Percentiles rank a stretch among this genome's conserved stretches.
Evolutionary conservation across 2,329 filamentous ascomycete genomes (phyloP).

Genomic region (Fusarium sororula): DNA sequence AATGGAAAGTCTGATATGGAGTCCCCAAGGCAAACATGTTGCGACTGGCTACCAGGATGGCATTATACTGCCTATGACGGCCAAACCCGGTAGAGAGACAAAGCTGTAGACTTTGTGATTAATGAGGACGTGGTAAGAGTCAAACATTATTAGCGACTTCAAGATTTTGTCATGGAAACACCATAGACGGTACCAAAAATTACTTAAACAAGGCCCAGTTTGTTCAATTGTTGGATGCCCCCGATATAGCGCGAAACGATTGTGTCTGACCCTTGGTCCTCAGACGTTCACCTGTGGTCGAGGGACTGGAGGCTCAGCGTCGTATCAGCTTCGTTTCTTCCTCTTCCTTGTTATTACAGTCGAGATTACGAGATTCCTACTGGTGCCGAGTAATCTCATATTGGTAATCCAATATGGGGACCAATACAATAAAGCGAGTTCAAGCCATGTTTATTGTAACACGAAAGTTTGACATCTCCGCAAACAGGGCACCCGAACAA

Average conservation of each 20-base stretch:
- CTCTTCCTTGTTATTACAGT: neutral
- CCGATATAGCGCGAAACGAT: too few relatives aligned
- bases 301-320: neutral
- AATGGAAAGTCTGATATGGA: conserved; percentile 63
- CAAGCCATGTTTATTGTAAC: neutral
- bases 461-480: neutral
- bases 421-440: neutral
- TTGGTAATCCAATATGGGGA: neutral
- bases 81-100: neutral
- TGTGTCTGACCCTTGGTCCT: neutral
- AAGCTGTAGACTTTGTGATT: neutral
- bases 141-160: neutral
- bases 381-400: neutral
- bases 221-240: neutral
- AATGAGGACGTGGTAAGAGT: neutral
- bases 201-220: neutral
- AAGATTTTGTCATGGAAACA: neutral
- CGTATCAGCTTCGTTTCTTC: neutral
- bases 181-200: neutral
- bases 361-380: neutral
- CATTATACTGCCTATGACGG: conserved; percentile 46
- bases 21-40: conserved; percentile 60
- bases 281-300: neutral
- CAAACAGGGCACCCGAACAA: neutral
- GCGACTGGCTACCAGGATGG: conserved; percentile 66